These are phyloP conservation scores for Lumnitzera racemosa DNA, from an alignment of 345 rosid species.

Conservation along the genomic window DNA sequence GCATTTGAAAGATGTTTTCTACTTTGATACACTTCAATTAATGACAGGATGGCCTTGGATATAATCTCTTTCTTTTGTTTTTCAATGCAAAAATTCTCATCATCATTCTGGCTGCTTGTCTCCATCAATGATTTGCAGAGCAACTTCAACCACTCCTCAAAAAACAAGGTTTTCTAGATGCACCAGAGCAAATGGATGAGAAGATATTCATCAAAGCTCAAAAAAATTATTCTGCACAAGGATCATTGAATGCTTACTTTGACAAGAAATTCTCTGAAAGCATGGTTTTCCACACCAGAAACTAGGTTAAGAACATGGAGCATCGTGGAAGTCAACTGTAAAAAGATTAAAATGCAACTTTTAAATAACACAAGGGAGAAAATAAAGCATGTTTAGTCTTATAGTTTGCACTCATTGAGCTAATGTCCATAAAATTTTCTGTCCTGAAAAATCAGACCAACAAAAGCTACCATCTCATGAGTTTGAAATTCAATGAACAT, in stretches of 20 bases:
- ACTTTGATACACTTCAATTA: conserved; percentile 36
- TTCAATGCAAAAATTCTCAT: conserved; percentile 21
- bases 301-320: conserved; percentile 70
- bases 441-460: too few relatives aligned
- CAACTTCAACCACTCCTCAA: conserved; percentile 85
- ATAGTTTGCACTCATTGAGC: too few relatives aligned
- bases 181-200: not conserved
- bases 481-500: too few relatives aligned
- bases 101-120: conserved; percentile 19
- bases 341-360: conserved; percentile 3
- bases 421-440: too few relatives aligned
- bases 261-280: conserved; percentile 66
- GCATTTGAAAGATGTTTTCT: conserved; percentile 24
- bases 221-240: not conserved
- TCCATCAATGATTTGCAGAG: conserved; percentile 46
- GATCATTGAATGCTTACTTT: conserved; percentile 39
- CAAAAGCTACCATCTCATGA: too few relatives aligned
- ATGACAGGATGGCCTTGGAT: conserved; percentile 50
- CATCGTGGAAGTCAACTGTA: conserved; percentile 76
- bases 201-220: not conserved
- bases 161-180: conserved; percentile 54
- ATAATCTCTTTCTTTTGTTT: conserved; percentile 70
- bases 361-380: not conserved
- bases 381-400: not conserved
- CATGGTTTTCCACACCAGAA: conserved; percentile 43